Conservation (phyloP, 2,329 filamentous ascomycete species). For the Colletotrichum magnum region DNA sequence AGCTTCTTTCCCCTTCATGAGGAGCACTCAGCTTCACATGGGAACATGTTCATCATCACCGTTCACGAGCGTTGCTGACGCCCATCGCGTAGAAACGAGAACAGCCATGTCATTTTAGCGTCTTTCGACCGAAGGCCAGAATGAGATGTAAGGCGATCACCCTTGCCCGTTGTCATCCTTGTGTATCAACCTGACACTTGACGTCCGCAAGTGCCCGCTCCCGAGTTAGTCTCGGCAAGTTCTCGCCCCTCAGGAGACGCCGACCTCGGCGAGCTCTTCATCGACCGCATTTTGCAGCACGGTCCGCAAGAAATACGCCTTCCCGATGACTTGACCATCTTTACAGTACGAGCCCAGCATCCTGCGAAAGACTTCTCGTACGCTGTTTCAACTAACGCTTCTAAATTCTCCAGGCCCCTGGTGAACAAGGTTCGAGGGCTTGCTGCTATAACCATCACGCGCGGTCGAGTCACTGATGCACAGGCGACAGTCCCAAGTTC, state of each 20-base stretch:
- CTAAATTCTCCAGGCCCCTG: not conserved
- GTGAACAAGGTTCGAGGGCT: constrained; percentile 1
- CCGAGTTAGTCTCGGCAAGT: not conserved
- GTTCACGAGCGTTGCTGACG: not conserved
- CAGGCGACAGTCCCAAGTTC: constrained; percentile 40
- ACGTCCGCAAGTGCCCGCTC: not conserved
- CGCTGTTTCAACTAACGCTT: too few relatives aligned
- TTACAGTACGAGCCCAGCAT: constrained; percentile 4
- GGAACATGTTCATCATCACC: not conserved
- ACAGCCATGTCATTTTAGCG: constrained; percentile 15
- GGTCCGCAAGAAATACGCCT: not conserved
- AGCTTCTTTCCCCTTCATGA: not conserved
- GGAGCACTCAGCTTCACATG: too few relatives aligned
- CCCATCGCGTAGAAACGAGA: not conserved
- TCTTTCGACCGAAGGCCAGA: constrained; percentile 7
- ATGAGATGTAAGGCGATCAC: not conserved
- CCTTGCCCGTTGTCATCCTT: not conserved
- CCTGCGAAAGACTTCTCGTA: too few relatives aligned
- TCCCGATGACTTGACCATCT: not conserved
- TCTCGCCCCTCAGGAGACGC: not conserved
- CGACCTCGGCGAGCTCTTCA: not conserved
- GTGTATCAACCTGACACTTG: not conserved
- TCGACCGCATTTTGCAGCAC: constrained; percentile 19
- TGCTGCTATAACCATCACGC: too few relatives aligned
- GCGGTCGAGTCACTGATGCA: not conserved